These are phyloP conservation scores for Sporothrix globosa DNA, from an alignment of 2,329 filamentous ascomycete species.

Conservation along the genomic window DNA sequence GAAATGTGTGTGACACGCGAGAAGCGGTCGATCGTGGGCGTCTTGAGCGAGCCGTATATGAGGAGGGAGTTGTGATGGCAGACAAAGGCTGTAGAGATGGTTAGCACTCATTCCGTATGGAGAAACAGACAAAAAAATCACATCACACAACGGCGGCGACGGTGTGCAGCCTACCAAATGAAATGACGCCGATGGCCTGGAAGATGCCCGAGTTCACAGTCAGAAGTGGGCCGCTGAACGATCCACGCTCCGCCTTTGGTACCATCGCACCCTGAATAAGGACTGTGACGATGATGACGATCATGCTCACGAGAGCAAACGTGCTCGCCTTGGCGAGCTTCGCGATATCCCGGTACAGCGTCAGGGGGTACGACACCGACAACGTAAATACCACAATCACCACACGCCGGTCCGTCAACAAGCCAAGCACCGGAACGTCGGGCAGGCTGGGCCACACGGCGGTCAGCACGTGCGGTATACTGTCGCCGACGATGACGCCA, in stretches of 20 bases:
- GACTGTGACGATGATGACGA: constrained; percentile 84
- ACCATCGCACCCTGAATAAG: constrained; percentile 80
- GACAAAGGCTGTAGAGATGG: constrained; percentile 58
- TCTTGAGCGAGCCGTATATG: constrained; percentile 94
- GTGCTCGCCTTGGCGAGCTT: constrained; percentile 98
- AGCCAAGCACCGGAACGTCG: constrained; percentile 74
- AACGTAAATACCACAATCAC: constrained; percentile 88
- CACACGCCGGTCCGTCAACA: constrained; percentile 78
- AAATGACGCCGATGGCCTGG: constrained; percentile 96
- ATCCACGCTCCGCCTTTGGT: constrained; percentile 70
- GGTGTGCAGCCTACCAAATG: constrained; percentile 69
- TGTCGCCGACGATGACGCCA: constrained; percentile 95
- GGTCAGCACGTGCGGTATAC: constrained; percentile 84
- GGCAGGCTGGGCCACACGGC: constrained; percentile 78
- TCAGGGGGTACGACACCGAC: constrained; percentile 85
- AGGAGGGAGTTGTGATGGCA: constrained; percentile 94
- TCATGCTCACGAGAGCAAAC: constrained; percentile 89
- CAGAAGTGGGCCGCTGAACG: constrained; percentile 69
- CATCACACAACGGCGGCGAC: neutral
- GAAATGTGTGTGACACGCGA: constrained; percentile 91
- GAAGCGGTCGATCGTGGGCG: constrained; percentile 94
- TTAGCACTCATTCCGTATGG: neutral
- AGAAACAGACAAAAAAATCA: neutral
- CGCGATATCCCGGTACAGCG: constrained; percentile 92
- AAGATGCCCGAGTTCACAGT: constrained; percentile 88